A percentile compares a stretch with the other conserved stretches of the same genome.
These are phyloP conservation scores for Trifolium fragiferum DNA, from an alignment of 306 rosid species.

Conservation along the genomic window DNA sequence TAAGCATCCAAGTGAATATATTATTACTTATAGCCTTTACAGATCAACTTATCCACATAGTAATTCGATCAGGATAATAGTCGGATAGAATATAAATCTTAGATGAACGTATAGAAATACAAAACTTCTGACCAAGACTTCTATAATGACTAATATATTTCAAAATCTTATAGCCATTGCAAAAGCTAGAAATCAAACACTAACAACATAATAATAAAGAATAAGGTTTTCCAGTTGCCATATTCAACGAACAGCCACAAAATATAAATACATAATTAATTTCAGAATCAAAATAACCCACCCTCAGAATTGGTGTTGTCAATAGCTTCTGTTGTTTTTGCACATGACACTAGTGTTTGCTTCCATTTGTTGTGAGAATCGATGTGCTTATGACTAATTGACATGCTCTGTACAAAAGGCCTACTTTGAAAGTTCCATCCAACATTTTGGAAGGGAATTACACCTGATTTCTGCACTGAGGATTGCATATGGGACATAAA, in stretches of 20 bases:
- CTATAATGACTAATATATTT: not conserved
- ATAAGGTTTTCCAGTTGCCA: conserved; percentile 1
- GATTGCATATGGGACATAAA: conserved; percentile 52
- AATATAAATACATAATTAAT: not conserved
- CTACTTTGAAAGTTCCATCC: conserved; percentile 44
- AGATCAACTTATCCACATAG: conserved; percentile 24
- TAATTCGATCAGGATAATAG: not conserved
- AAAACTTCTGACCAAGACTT: conserved; percentile 8
- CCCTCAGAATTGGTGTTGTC: conserved; percentile 56
- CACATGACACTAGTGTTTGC: conserved; percentile 53
- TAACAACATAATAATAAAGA: not conserved
- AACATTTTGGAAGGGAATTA: conserved; percentile 45
- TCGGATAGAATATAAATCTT: not conserved
- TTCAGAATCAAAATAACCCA: conserved; percentile 44
- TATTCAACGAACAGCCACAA: conserved; percentile 1
- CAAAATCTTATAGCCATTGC: not conserved
- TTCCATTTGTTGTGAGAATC: conserved; percentile 49
- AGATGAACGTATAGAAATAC: not conserved
- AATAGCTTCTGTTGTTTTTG: conserved; percentile 61
- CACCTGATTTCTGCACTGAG: conserved; percentile 60
- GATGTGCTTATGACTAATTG: conserved; percentile 48
- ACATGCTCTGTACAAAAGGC: conserved; percentile 48
- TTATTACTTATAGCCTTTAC: not conserved
- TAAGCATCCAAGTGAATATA: conserved; percentile 13
- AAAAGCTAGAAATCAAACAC: conserved; percentile 2